Percentiles rank a stretch among this genome's conserved stretches.
These are phyloP conservation scores for Trichoderma gamsii DNA, from an alignment of 495 filamentous ascomycete species.

Conservation along the genomic window DNA sequence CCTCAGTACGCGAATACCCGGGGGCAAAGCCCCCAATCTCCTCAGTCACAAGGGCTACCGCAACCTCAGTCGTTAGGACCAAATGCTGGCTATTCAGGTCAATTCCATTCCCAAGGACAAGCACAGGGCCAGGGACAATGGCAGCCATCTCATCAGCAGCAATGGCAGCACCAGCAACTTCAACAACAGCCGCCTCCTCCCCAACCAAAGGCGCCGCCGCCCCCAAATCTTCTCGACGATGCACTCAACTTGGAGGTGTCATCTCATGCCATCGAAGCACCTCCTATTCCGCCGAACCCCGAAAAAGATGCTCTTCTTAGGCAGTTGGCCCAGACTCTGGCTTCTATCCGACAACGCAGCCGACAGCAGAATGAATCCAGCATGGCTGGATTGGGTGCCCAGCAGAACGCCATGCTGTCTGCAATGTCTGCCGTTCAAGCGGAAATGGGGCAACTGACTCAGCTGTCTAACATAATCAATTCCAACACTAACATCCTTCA, in stretches of 20 bases:
- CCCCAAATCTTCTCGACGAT: slow-evolving; percentile 61
- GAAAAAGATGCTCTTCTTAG: slow-evolving; percentile 87
- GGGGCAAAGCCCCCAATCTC: slow-evolving; percentile 11
- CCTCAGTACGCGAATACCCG: not conserved
- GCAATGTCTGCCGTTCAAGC: slow-evolving; percentile 60
- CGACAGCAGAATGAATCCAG: slow-evolving; percentile 62
- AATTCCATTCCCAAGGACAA: slow-evolving; percentile 11
- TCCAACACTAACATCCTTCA: slow-evolving; percentile 75
- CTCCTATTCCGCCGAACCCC: slow-evolving; percentile 90
- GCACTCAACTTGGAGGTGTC: slow-evolving; percentile 63
- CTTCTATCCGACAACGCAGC: slow-evolving; percentile 57
- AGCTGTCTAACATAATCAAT: slow-evolving; percentile 60
- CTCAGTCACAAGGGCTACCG: not conserved
- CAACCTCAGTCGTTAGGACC: not conserved
- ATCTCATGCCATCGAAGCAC: slow-evolving; percentile 46
- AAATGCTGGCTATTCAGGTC: not conserved
- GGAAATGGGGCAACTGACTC: slow-evolving; percentile 64
- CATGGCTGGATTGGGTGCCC: slow-evolving; percentile 66
- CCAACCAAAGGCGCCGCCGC: slow-evolving; percentile 41
- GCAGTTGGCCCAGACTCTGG: slow-evolving; percentile 64
- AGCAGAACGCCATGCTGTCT: slow-evolving; percentile 67
- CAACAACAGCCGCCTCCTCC: slow-evolving; percentile 12
- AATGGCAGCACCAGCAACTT: slow-evolving; percentile 22
- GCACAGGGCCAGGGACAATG: slow-evolving; percentile 18
- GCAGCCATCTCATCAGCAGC: slow-evolving; percentile 23